A percentile compares a stretch with the other conserved stretches of the same genome.
Conservation (phyloP, 768 basidiomycete genomes). For the Lactifluus pinguis region DNA sequence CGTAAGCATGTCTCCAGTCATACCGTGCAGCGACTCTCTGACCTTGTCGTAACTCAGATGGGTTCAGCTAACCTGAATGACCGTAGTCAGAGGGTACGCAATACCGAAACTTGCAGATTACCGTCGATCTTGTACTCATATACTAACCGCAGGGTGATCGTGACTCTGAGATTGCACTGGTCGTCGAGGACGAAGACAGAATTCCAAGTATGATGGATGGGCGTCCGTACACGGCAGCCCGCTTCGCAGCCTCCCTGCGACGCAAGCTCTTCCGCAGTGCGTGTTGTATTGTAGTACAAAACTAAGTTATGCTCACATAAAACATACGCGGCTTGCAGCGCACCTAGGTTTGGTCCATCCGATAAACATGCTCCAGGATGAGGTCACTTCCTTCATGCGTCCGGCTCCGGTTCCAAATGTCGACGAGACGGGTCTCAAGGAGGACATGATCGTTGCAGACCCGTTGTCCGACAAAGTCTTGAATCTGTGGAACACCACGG, state of each 20-base stretch:
- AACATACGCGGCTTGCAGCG: constrained; percentile 36
- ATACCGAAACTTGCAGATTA: background rate
- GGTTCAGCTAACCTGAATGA: constrained; percentile 93
- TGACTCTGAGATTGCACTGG: constrained; percentile 89
- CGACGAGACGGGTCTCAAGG: constrained; percentile 49
- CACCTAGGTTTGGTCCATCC: constrained; percentile 81
- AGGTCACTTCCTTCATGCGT: constrained; percentile 55
- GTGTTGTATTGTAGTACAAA: background rate
- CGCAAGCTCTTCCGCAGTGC: constrained; percentile 75
- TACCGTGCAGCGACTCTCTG: background rate
- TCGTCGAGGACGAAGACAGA: constrained; percentile 83
- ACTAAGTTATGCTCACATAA: background rate
- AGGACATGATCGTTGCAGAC: constrained; percentile 68
- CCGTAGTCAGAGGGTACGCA: constrained; percentile 60
- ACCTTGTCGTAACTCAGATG: constrained; percentile 41
- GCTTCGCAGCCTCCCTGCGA: constrained; percentile 78
- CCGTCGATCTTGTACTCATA: background rate
- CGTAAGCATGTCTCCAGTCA: constrained; percentile 37
- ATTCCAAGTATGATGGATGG: constrained; percentile 76
- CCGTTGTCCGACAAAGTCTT: constrained; percentile 57
- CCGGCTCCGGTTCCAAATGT: constrained; percentile 65
- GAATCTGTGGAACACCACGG: constrained; percentile 58
- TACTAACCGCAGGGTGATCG: constrained; percentile 58
- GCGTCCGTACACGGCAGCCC: constrained; percentile 54
- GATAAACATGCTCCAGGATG: constrained; percentile 45